Conservation (phyloP, 164 flowering plant genomes). For the Platanus orientalis region DNA sequence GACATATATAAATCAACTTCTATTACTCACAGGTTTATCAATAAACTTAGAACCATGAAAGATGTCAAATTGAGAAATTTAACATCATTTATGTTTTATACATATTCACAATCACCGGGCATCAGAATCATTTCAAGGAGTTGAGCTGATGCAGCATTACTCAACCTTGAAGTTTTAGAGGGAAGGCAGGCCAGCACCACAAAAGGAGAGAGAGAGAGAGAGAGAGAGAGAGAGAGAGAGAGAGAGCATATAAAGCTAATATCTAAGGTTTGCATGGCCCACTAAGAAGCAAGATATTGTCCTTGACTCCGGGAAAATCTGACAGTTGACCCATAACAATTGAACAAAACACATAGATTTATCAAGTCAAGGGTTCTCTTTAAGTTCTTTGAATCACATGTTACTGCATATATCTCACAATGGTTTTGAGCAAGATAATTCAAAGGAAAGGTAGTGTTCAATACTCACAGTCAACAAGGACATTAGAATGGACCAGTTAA, state of each 20-base stretch:
- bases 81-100: background rate
- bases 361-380: background rate
- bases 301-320: background rate
- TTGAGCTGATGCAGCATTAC: too few relatives aligned
- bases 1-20: too few relatives aligned
- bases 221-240: too few relatives aligned
- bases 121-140: too few relatives aligned
- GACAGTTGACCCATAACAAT: background rate
- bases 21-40: too few relatives aligned
- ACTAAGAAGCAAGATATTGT: background rate
- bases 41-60: background rate
- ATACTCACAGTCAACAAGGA: slow-evolving; percentile 71
- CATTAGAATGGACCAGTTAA: slow-evolving; percentile 85
- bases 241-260: background rate
- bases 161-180: too few relatives aligned
- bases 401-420: too few relatives aligned
- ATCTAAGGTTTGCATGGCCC: background rate
- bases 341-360: background rate
- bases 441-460: background rate
- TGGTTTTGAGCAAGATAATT: background rate
- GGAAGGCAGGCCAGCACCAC: too few relatives aligned
- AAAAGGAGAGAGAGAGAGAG: too few relatives aligned
- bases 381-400: background rate
- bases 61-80: background rate
- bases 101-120: too few relatives aligned